A percentile compares a stretch with the other conserved stretches of the same genome.
phyloP scores from a whole-genome alignment of 2,329 filamentous ascomycete genomes.

The Ophiostoma himal-ulmi region DNA sequence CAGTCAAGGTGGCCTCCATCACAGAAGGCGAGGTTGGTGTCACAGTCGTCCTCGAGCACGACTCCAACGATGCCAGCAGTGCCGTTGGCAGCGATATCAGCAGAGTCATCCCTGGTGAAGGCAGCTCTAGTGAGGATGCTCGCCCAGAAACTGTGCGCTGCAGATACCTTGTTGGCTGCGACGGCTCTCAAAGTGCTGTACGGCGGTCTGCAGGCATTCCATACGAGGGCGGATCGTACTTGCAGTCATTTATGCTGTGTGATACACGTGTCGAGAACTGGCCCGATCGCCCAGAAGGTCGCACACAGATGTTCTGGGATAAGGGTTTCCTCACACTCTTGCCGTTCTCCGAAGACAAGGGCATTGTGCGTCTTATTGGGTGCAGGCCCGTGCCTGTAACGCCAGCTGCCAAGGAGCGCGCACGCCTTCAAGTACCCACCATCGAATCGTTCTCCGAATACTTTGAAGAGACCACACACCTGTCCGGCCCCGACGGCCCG shows the following conservation, averaged over 20 bases:
- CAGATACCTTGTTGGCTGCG: conserved; percentile 43
- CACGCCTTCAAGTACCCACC: conserved; percentile 10
- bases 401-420: background rate
- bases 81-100: background rate
- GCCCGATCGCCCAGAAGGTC: conserved; percentile 23
- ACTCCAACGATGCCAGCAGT: background rate
- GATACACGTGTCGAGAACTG: conserved; percentile 35
- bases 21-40: conserved; percentile 25
- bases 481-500: conserved; percentile 14
- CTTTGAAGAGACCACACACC: conserved; percentile 15
- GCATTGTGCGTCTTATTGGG: conserved; percentile 23
- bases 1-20: conserved; percentile 25
- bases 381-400: conserved; percentile 21
- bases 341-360: conserved; percentile 29
- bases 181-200: conserved; percentile 43
- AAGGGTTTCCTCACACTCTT: conserved; percentile 36
- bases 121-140: conserved; percentile 18
- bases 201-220: conserved; percentile 36
- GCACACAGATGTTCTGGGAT: conserved; percentile 29
- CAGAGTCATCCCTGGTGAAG: conserved; percentile 21
- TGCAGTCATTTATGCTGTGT: conserved; percentile 42
- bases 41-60: conserved; percentile 24
- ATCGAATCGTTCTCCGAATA: conserved; percentile 16
- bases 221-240: conserved; percentile 41
- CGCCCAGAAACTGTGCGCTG: conserved; percentile 28